phyloP scores from a whole-genome alignment of 2,329 filamentous ascomycete species.

The Pseudogymnoascus pannorum region DNA sequence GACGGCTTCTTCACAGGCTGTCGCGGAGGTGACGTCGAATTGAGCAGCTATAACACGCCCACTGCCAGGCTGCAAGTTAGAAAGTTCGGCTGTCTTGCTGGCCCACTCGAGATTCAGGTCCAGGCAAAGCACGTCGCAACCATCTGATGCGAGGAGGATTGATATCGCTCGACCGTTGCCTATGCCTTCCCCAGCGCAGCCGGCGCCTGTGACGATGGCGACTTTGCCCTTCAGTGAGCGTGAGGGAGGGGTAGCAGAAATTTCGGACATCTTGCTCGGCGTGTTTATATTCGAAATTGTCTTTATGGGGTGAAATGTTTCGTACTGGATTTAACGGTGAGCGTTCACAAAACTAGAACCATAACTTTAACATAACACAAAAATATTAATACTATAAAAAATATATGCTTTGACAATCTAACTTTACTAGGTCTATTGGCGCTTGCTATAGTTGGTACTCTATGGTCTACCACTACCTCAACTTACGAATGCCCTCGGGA shows the following conservation, averaged over 20 bases:
- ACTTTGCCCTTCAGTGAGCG: conserved; percentile 37
- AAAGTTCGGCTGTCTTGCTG: conserved; percentile 37
- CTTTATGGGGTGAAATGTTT: background rate
- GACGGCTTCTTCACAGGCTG: conserved; percentile 40
- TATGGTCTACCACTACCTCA: background rate
- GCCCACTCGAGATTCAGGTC: conserved; percentile 46
- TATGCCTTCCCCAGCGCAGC: conserved; percentile 47
- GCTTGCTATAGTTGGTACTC: background rate
- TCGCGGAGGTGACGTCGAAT: conserved; percentile 48
- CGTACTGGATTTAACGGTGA: background rate
- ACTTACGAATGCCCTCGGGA: background rate
- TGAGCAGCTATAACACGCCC: conserved; percentile 37
- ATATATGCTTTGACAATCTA: background rate
- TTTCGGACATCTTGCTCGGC: conserved; percentile 13
- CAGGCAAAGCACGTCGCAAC: conserved; percentile 51
- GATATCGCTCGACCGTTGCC: conserved; percentile 53
- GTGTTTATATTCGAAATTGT: conserved; percentile 6
- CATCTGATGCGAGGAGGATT: conserved; percentile 52
- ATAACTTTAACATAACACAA: background rate
- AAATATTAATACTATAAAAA: background rate
- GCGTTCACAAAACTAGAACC: background rate
- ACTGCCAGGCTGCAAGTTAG: conserved; percentile 17
- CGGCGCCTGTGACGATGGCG: conserved; percentile 53
- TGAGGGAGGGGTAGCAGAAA: conserved; percentile 23
- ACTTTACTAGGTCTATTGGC: background rate